These are phyloP conservation scores for Bromus sterilis DNA, from an alignment of 176 grass and related monocot species.

Conservation along the genomic window DNA sequence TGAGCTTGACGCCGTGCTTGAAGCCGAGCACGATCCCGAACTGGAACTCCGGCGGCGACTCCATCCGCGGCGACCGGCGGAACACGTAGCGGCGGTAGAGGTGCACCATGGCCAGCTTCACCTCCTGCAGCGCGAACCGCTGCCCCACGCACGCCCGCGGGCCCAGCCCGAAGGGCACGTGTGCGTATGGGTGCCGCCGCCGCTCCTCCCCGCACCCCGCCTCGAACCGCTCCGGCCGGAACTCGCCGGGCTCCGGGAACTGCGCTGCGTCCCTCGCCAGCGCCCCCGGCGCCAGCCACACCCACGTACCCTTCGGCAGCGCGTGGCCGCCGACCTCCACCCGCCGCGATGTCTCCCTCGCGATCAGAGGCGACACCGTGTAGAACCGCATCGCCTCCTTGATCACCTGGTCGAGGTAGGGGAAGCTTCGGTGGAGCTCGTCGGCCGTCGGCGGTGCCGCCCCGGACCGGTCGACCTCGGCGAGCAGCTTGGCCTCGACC, in stretches of 20 bases:
- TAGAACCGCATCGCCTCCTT: constrained; percentile 77
- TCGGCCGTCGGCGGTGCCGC: constrained; percentile 38
- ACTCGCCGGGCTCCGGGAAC: constrained; percentile 51
- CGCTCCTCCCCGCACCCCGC: constrained; percentile 50
- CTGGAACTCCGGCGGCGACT: constrained; percentile 64
- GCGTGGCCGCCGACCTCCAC: constrained; percentile 47
- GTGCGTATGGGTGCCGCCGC: constrained; percentile 58
- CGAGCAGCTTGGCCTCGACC: constrained; percentile 60
- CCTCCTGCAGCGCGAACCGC: constrained; percentile 72
- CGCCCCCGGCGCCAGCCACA: constrained; percentile 77
- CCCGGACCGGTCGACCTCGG: constrained; percentile 45
- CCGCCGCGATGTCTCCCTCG: constrained; percentile 49
- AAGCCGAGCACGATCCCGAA: constrained; percentile 80
- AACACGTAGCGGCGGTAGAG: constrained; percentile 64
- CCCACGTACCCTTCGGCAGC: constrained; percentile 66
- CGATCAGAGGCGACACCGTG: constrained; percentile 60
- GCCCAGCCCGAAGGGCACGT: constrained; percentile 81
- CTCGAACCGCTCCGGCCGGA: constrained; percentile 59
- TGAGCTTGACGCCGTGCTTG: constrained; percentile 51
- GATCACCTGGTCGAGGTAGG: constrained; percentile 71
- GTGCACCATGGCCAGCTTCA: constrained; percentile 67
- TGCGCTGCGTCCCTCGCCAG: constrained; percentile 56
- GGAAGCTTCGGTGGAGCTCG: constrained; percentile 44
- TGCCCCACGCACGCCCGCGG: constrained; percentile 79
- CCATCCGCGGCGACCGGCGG: constrained; percentile 57